Percentiles rank a stretch among this genome's conserved stretches.
phyloP scores from a whole-genome alignment of 176 grass and related monocot genomes.

The Sorghum bicolor region DNA sequence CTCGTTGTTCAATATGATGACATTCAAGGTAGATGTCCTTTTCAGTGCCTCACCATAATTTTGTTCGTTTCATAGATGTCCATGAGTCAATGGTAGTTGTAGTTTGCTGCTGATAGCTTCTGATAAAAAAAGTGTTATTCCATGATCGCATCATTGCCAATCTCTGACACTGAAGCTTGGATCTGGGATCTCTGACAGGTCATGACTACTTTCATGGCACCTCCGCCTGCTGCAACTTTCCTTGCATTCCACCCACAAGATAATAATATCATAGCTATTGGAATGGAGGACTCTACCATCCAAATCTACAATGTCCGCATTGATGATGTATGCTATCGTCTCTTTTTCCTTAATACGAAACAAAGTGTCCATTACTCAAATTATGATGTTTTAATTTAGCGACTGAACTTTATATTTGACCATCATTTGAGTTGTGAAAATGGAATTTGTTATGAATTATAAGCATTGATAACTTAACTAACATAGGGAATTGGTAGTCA shows the following conservation, averaged over 20 bases:
- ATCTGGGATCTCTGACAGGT: slow-evolving; percentile 48
- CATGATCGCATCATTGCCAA: background rate
- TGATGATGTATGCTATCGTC: slow-evolving; percentile 53
- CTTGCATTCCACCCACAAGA: slow-evolving; percentile 97
- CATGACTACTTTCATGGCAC: slow-evolving; percentile 99
- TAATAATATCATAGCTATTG: slow-evolving; percentile 99
- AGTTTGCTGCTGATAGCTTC: slow-evolving; percentile 8
- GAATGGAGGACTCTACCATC: slow-evolving; percentile 98
- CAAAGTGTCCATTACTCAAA: background rate
- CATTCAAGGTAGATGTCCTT: slow-evolving; percentile 75
- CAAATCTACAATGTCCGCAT: slow-evolving; percentile 99
- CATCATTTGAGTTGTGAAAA: background rate
- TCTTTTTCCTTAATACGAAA: slow-evolving; percentile 8
- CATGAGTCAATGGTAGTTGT: background rate
- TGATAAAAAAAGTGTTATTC: background rate
- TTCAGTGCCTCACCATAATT: background rate
- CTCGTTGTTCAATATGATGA: slow-evolving; percentile 99
- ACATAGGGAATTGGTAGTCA: background rate
- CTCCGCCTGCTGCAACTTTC: slow-evolving; percentile 92
- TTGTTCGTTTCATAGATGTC: background rate
- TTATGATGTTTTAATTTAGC: background rate
- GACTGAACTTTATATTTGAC: background rate
- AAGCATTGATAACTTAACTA: background rate
- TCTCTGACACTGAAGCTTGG: background rate
- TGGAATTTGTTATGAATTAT: background rate